Conservation (phyloP, 345 rosid genomes). For the Bretschneidera sinensis region DNA sequence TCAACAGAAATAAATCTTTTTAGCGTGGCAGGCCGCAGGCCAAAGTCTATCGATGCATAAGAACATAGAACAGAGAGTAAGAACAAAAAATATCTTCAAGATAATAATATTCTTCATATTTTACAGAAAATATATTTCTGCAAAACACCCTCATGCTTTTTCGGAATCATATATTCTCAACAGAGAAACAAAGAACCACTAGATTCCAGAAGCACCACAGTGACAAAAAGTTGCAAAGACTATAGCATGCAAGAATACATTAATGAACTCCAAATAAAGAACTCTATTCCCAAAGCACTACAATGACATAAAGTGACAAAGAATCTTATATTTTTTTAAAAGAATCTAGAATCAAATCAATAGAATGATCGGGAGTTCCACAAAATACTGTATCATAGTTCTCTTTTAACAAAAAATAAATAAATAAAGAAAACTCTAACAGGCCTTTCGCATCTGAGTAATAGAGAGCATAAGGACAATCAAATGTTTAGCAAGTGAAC, state of each 20-base stretch:
- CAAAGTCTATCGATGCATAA: not conserved
- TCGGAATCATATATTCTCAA: not conserved
- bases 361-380: too few relatives aligned
- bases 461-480: not conserved
- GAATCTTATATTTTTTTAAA: not conserved
- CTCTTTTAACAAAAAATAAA: not conserved
- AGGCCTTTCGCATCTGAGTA: not conserved
- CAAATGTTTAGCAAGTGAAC: too few relatives aligned
- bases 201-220: conserved; percentile 8
- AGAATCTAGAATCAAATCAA: too few relatives aligned
- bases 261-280: too few relatives aligned
- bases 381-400: too few relatives aligned
- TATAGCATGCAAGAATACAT: not conserved
- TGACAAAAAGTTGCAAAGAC: too few relatives aligned
- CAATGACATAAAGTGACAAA: not conserved
- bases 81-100: conserved; percentile 2
- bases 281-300: conserved; percentile 11
- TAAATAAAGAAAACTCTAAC: not conserved
- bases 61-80: not conserved
- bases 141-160: not conserved
- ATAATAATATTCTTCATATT: not conserved
- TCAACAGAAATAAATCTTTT: not conserved
- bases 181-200: not conserved
- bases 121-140: not conserved
- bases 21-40: not conserved